Base-by-base conservation (phyloP, 768 basidiomycete species). In the Paxillus ammoniavirescens region DNA sequence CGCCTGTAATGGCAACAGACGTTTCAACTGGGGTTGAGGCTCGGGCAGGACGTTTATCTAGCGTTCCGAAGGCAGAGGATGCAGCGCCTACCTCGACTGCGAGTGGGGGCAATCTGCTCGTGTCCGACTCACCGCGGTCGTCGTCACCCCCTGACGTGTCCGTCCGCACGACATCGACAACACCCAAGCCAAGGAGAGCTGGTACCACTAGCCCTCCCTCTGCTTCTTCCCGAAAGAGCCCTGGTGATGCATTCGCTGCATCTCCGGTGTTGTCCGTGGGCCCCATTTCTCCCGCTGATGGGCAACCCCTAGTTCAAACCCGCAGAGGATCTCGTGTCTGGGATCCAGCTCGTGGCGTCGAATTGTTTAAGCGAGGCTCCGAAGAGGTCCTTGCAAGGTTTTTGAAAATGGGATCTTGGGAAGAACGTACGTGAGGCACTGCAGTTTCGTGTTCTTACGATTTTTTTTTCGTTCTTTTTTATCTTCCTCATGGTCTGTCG, bases 371-470 rank as follows among this genome's bases (percentile, higher is more conserved):
- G 69, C 82, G 82, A 48, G 87, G 87, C 13, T 93, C 91, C 2
- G 92, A 95, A 67, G 89, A 94, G 61, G 91, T 93, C 23, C 76
- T 95, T 28, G 82, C 88, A 9, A 77, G 89, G 45, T 93, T 95
- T 70, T 73, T 93, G 73, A 87, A 82, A 64, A 85, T 87, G 80
- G 83, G 86, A 18, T 81, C 85, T 45, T 86, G 82, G 78, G 86
- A 86, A 54, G 79, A 83, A 26, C 82, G 40, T 33, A 38, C 49
- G n/a, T 66, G 44, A 62, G 37, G 28, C 8, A 8, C 53, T 41
- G 44, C 42, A n/a, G 38, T 23, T 35, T 28, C 28, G 30, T 38
- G 35, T 47, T 52, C 33, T 49, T 55, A 52, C 44, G 55, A 42
- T 42, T 21, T 21, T 21, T 21, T 21, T 41, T 31, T 54, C 45